Conservation (phyloP, 441 rosid genomes). For the Manihot esculenta region DNA sequence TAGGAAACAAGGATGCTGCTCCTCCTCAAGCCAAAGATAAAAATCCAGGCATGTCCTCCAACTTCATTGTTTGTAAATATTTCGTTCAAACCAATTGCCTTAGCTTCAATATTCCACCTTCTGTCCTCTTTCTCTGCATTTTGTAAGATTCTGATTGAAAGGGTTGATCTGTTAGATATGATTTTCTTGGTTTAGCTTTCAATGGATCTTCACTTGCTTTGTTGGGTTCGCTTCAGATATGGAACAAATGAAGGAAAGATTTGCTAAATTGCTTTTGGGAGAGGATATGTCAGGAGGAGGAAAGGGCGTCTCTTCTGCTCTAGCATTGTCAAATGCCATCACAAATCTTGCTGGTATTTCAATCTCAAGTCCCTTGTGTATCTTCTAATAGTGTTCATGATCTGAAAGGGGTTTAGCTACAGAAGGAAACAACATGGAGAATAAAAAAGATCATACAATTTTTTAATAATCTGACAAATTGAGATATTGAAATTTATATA, state of each 20-base stretch:
- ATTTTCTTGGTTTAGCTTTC: too few relatives aligned
- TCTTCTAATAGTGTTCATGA: background rate
- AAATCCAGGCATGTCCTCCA: constrained; percentile 37
- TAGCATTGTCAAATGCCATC: constrained; percentile 91
- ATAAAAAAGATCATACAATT: background rate
- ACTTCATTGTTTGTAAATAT: background rate
- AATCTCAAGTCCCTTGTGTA: background rate
- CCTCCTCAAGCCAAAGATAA: constrained; percentile 38
- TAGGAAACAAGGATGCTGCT: constrained; percentile 36
- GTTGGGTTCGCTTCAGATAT: constrained; percentile 46
- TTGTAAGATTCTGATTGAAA: too few relatives aligned
- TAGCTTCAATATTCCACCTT: background rate
- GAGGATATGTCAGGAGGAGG: constrained; percentile 99
- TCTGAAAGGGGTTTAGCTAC: background rate
- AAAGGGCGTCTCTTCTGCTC: constrained; percentile 93
- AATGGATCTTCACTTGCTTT: background rate
- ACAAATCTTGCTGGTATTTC: constrained; percentile 83
- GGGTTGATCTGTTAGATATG: too few relatives aligned
- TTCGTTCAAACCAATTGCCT: background rate
- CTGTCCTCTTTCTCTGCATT: too few relatives aligned
- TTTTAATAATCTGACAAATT: too few relatives aligned
- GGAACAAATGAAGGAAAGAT: constrained; percentile 86
- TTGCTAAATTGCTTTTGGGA: constrained; percentile 81
- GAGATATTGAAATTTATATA: background rate
- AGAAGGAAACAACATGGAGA: background rate